phyloP scores from a whole-genome alignment of 2,329 filamentous ascomycete species.

The Verticillium tricorpus region DNA sequence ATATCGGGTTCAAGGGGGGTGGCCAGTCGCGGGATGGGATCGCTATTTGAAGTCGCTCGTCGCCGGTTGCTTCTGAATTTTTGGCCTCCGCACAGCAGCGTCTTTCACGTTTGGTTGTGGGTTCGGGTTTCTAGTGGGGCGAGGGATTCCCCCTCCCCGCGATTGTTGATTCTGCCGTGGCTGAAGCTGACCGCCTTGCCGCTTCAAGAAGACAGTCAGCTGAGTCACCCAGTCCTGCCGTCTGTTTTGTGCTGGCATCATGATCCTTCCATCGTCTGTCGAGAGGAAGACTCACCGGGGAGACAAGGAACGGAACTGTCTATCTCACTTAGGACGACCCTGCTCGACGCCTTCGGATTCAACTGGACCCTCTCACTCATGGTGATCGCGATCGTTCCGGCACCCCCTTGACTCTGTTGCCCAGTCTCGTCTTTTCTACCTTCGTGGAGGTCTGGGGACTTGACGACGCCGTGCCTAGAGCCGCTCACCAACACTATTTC shows the following conservation, averaged over 20 bases:
- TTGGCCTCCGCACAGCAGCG: constrained; percentile 7
- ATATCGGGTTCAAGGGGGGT: background rate
- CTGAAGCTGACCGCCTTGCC: background rate
- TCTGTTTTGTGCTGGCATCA: background rate
- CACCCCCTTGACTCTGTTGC: too few relatives aligned
- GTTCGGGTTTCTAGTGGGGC: constrained; percentile 35
- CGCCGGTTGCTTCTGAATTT: constrained; percentile 14
- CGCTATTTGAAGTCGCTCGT: constrained; percentile 12
- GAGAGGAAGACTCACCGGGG: background rate
- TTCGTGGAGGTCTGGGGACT: background rate
- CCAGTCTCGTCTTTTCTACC: too few relatives aligned
- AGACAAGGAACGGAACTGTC: background rate
- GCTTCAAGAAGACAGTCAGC: background rate
- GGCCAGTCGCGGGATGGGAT: constrained; percentile 4
- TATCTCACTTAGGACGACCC: background rate
- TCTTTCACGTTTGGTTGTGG: constrained; percentile 25
- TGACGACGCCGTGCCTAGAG: background rate
- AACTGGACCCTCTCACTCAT: too few relatives aligned
- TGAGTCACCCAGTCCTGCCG: background rate
- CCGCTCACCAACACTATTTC: background rate
- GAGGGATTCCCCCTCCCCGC: constrained; percentile 7
- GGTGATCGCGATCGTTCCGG: too few relatives aligned
- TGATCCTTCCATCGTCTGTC: background rate
- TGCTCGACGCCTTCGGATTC: background rate
- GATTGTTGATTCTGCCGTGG: background rate